phyloP scores from a whole-genome alignment of 2,329 filamentous ascomycete genomes.

The Paraphaeosphaeria sporulosa region DNA sequence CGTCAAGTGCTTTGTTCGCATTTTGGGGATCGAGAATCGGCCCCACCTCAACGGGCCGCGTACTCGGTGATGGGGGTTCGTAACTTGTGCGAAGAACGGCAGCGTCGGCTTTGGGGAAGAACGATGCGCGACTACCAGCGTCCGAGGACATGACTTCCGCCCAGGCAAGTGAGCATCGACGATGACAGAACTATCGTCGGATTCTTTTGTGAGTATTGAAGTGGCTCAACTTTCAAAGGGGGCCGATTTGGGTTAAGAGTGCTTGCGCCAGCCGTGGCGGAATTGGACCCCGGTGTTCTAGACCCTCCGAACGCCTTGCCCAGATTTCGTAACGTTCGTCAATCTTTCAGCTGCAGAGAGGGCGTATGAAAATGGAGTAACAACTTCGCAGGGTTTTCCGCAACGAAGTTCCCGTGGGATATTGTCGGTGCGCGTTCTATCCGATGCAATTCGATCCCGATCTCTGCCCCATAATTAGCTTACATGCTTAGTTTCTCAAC shows the following conservation, averaged over 20 bases:
- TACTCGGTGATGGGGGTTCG: constrained; percentile 23
- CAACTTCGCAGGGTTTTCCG: not conserved
- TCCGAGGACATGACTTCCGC: not conserved
- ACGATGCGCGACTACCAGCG: constrained; percentile 2
- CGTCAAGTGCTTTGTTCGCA: constrained; percentile 26
- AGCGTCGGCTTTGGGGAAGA: constrained; percentile 37
- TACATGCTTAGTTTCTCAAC: too few species aligned
- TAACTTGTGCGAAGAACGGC: constrained; percentile 32
- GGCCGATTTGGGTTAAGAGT: not conserved
- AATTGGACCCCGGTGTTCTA: not conserved
- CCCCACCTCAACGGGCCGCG: constrained; percentile 29
- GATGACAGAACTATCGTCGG: not conserved
- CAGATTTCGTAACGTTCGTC: not conserved
- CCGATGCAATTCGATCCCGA: not conserved
- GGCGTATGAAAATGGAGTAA: not conserved
- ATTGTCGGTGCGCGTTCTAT: not conserved
- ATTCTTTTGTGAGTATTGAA: not conserved
- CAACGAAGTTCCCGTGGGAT: not conserved
- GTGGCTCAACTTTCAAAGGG: not conserved
- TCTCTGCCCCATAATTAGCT: not conserved
- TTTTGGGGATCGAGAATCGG: constrained; percentile 35
- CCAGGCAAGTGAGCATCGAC: not conserved
- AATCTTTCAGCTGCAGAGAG: not conserved
- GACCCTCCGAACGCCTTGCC: not conserved
- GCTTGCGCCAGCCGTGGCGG: not conserved